phyloP scores from a whole-genome alignment of 1,284 basidiomycete species.

The Stygiomarasmius scandens region DNA sequence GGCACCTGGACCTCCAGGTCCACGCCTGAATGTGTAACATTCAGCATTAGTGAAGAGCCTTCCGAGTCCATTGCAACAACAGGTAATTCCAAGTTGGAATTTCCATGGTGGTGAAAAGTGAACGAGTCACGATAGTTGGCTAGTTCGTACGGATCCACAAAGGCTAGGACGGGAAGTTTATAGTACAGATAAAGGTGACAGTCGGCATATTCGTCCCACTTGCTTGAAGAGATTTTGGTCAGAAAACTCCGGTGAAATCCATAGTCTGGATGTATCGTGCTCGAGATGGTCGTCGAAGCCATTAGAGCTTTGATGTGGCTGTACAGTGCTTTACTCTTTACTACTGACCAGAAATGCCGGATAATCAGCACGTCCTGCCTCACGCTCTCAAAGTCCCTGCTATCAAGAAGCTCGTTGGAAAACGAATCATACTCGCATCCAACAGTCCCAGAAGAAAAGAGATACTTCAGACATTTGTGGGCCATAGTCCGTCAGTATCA shows the following conservation, averaged over 20 bases:
- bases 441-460: slow-evolving; percentile 85
- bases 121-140: slow-evolving; percentile 44
- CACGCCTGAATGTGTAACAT: slow-evolving; percentile 20
- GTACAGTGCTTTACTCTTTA: neutral
- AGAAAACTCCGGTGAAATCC: neutral
- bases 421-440: slow-evolving; percentile 84
- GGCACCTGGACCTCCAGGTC: slow-evolving; percentile 41
- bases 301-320: neutral
- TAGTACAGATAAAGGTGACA: slow-evolving; percentile 46
- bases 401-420: slow-evolving; percentile 72
- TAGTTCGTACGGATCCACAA: slow-evolving; percentile 57
- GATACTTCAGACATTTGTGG: slow-evolving; percentile 79
- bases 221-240: neutral
- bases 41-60: slow-evolving; percentile 42
- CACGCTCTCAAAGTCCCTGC: slow-evolving; percentile 73
- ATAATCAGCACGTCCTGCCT: slow-evolving; percentile 53
- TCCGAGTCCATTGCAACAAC: slow-evolving; percentile 40
- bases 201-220: slow-evolving; percentile 6
- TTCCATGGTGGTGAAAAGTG: slow-evolving; percentile 43
- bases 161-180: slow-evolving; percentile 46
- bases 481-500: slow-evolving; percentile 32
- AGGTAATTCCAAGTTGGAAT: slow-evolving; percentile 51
- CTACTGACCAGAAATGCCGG: neutral
- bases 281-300: neutral
- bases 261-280: neutral